phyloP scores from a whole-genome alignment of 192 early-diverging fungal species.

The Coemansia sp. region DNA sequence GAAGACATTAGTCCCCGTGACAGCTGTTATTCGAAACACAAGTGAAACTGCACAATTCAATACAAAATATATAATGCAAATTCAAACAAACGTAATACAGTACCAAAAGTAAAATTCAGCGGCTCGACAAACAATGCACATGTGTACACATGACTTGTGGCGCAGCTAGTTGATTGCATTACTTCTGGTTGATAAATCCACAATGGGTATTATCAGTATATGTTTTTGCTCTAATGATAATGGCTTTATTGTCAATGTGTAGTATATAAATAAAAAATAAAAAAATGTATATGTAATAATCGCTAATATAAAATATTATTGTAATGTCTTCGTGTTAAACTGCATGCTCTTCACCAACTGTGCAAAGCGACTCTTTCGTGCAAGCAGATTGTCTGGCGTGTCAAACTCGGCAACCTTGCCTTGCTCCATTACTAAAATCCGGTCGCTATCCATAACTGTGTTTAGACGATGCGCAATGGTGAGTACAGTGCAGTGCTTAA shows the following conservation, averaged over 20 bases:
- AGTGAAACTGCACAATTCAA: background rate
- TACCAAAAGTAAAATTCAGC: background rate
- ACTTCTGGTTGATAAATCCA: background rate
- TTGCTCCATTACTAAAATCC: constrained; percentile 2
- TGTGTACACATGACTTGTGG: background rate
- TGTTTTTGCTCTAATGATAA: too few species aligned
- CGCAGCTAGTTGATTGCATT: background rate
- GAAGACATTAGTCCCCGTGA: background rate
- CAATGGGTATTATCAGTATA: background rate
- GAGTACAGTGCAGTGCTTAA: constrained; percentile 1
- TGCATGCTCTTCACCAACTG: constrained; percentile 16
- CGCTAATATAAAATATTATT: background rate
- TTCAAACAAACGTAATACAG: background rate
- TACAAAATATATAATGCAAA: background rate
- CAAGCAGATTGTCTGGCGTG: background rate
- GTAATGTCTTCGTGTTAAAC: background rate
- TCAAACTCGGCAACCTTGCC: constrained; percentile 6
- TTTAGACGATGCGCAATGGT: constrained; percentile 7
- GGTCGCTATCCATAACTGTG: constrained; percentile 4
- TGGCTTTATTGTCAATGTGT: background rate
- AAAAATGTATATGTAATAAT: background rate
- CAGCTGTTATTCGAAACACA: background rate
- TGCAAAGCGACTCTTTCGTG: background rate
- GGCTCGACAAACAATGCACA: background rate
- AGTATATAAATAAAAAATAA: background rate